Percentiles rank a stretch among this genome's conserved stretches.
Evolutionary conservation across 1,284 basidiomycete species (phyloP).

Genomic region (Wallemia mellicola): DNA sequence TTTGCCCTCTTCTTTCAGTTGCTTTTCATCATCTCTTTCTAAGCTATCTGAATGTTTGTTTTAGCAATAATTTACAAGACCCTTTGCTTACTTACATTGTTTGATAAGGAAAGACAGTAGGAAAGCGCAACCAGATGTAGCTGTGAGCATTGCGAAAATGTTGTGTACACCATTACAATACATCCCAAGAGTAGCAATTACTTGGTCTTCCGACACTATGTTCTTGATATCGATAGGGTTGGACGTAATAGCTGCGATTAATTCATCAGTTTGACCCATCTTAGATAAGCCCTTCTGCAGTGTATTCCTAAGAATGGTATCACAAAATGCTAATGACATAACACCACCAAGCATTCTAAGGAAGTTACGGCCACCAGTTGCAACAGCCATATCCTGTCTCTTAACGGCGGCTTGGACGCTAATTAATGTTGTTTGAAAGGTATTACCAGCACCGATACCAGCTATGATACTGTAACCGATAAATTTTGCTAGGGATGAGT

Average conservation of each 20-base stretch:
- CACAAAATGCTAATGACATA: not conserved
- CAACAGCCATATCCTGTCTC: not conserved
- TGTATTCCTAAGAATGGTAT: not conserved
- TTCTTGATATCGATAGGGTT: no score
- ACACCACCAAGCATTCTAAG: not conserved
- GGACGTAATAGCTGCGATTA: no score
- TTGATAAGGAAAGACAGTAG: not conserved
- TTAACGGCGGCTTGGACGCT: not conserved
- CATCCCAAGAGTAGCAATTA: not conserved
- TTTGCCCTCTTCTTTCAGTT: not conserved
- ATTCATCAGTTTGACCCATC: no score
- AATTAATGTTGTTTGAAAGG: not conserved
- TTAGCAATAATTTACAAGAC: no score
- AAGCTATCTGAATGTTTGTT: no score
- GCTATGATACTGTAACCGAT: not conserved
- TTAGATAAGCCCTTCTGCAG: no score
- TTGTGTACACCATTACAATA: not conserved
- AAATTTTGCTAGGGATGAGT: not conserved
- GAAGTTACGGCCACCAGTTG: not conserved
- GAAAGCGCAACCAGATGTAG: not conserved
- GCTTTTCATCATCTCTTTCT: not conserved
- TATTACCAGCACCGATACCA: not conserved
- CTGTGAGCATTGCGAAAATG: not conserved
- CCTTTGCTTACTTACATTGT: not conserved
- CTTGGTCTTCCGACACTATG: no score